phyloP scores from a whole-genome alignment of 2,329 filamentous ascomycete species.

The Ascochyta viciae-villosae region DNA sequence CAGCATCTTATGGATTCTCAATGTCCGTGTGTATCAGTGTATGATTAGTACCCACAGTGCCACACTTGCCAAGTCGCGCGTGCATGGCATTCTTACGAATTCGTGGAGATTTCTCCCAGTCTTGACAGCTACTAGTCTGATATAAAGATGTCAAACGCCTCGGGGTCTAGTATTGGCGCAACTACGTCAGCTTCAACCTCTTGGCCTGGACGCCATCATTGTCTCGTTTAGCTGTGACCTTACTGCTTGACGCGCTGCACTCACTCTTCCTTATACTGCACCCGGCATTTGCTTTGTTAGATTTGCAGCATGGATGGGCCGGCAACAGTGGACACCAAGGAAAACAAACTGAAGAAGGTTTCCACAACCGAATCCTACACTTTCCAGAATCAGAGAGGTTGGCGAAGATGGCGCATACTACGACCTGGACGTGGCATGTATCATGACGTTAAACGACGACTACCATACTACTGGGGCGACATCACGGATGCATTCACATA shows the following conservation, averaged over 20 bases:
- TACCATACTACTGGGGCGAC: constrained; percentile 65
- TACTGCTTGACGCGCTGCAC: not conserved
- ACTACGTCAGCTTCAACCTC: constrained; percentile 2
- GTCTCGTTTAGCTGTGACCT: not conserved
- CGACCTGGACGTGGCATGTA: constrained; percentile 61
- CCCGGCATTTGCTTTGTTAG: not conserved
- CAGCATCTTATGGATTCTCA: constrained; percentile 1
- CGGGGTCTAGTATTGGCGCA: constrained; percentile 3
- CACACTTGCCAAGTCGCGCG: constrained; percentile 3
- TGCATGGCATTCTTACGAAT: not conserved
- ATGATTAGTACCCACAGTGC: constrained; percentile 7
- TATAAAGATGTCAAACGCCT: constrained; percentile 10
- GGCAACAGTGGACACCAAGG: not conserved
- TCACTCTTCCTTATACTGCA: not conserved
- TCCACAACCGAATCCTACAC: constrained; percentile 39
- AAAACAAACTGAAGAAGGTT: constrained; percentile 18
- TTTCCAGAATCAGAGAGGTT: constrained; percentile 50
- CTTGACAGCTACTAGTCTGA: not conserved
- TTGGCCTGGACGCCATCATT: not conserved
- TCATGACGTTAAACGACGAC: constrained; percentile 59
- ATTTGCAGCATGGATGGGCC: not conserved
- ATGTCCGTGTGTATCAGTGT: not conserved
- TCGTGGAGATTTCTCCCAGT: not conserved
- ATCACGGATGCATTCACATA: constrained; percentile 63
- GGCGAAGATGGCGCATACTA: constrained; percentile 52